Conservation (phyloP, 257 asterid species). For the Nicotiana sylvestris region DNA sequence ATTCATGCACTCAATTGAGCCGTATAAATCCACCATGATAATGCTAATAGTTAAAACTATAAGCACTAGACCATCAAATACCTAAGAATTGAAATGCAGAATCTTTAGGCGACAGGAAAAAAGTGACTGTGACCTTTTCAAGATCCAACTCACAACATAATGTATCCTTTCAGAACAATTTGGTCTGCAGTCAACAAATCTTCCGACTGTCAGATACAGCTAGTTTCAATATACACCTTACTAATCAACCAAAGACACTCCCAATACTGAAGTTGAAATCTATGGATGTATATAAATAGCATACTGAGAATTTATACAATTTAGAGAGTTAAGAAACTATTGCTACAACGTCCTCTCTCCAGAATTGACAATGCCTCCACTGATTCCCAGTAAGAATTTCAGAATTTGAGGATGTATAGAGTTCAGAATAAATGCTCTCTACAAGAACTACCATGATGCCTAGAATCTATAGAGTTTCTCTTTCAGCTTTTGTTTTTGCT, state of each 20-base stretch:
- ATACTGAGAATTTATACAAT: background rate
- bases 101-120: background rate
- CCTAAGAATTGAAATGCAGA: background rate
- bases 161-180: background rate
- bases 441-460: background rate
- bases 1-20: constrained; percentile 5
- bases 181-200: background rate
- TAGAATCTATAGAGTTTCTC: background rate
- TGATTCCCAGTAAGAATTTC: background rate
- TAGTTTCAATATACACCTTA: background rate
- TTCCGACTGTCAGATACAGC: background rate
- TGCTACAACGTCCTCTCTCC: background rate
- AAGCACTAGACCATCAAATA: background rate
- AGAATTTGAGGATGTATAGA: background rate
- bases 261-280: background rate
- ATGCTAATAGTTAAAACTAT: background rate
- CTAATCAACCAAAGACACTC: background rate
- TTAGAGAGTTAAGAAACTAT: background rate
- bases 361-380: background rate
- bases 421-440: background rate
- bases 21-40: background rate
- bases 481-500: background rate
- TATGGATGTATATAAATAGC: background rate
- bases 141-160: background rate
- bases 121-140: background rate